phyloP scores from a whole-genome alignment of 208 protist genomes.

The Crithidia acanthocephali region DNA sequence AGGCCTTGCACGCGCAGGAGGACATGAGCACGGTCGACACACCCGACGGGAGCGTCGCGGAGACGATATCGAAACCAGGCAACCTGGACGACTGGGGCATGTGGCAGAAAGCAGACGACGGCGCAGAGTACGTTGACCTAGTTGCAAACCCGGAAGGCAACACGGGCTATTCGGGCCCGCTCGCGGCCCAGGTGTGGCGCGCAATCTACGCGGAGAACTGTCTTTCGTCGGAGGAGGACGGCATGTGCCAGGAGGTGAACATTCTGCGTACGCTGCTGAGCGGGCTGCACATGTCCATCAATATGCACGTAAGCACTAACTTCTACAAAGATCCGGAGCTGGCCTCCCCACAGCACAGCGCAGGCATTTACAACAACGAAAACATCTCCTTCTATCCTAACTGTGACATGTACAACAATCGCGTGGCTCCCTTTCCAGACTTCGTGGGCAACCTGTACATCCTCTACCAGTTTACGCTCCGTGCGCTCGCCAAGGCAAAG shows the following conservation, averaged over 20 bases:
- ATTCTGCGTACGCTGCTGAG: conserved; percentile 79
- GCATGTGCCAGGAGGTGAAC: conserved; percentile 57
- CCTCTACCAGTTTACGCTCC: conserved; percentile 87
- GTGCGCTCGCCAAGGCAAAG: conserved; percentile 81
- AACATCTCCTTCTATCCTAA: conserved; percentile 89
- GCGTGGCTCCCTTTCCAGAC: conserved; percentile 56
- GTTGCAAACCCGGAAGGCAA: conserved; percentile 84
- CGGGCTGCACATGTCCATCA: conserved; percentile 90
- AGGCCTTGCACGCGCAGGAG: conserved; percentile 49
- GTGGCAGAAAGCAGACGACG: conserved; percentile 48
- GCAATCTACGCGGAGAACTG: conserved; percentile 91
- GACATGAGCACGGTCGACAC: conserved; percentile 84
- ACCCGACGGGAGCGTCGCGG: conserved; percentile 38
- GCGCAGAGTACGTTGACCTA: conserved; percentile 81
- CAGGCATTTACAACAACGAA: conserved; percentile 72
- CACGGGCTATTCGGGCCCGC: conserved; percentile 83
- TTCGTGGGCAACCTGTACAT: conserved; percentile 89
- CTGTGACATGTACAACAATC: conserved; percentile 78
- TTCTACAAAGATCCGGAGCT: conserved; percentile 77
- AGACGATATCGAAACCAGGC: conserved; percentile 23
- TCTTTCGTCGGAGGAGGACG: conserved; percentile 32
- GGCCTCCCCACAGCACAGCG: conserved; percentile 52
- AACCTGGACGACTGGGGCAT: conserved; percentile 68
- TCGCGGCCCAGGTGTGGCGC: conserved; percentile 78
- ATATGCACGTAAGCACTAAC: conserved; percentile 84